These are phyloP conservation scores for Hypoxylon intermedium DNA, from an alignment of 495 filamentous ascomycete species.

Conservation along the genomic window DNA sequence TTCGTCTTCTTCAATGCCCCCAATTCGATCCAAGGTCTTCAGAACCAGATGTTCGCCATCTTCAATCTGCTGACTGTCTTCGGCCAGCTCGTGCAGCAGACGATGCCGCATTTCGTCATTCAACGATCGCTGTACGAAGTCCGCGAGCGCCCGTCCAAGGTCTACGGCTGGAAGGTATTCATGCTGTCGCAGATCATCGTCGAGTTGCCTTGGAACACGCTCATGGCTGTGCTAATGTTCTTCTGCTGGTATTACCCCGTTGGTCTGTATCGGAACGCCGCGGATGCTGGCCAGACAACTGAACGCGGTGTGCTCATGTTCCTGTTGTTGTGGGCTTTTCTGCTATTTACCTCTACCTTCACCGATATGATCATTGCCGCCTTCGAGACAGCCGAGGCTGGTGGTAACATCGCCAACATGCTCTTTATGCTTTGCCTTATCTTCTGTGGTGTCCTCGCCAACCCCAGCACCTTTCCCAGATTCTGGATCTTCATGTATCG, in stretches of 20 bases:
- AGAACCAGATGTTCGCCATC: slow-evolving; percentile 87
- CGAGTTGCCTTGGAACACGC: slow-evolving; percentile 77
- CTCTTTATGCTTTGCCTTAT: slow-evolving; percentile 72
- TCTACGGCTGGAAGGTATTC: slow-evolving; percentile 83
- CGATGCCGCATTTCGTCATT: slow-evolving; percentile 82
- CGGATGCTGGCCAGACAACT: slow-evolving; percentile 59
- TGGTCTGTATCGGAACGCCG: slow-evolving; percentile 75
- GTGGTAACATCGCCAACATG: slow-evolving; percentile 69
- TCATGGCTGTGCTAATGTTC: slow-evolving; percentile 73
- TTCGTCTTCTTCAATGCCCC: slow-evolving; percentile 83
- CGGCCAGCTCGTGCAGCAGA: slow-evolving; percentile 77
- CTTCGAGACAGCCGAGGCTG: slow-evolving; percentile 70
- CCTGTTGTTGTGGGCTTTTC: slow-evolving; percentile 67
- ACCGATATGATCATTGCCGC: slow-evolving; percentile 72
- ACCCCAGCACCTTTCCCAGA: slow-evolving; percentile 64
- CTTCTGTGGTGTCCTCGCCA: slow-evolving; percentile 78
- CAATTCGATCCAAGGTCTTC: slow-evolving; percentile 76
- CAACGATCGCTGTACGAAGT: slow-evolving; percentile 84
- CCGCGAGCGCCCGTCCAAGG: slow-evolving; percentile 83
- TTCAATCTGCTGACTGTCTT: slow-evolving; percentile 85
- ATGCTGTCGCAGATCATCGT: slow-evolving; percentile 79
- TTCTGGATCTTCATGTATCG: slow-evolving; percentile 92
- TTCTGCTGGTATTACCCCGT: slow-evolving; percentile 84
- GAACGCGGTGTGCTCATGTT: slow-evolving; percentile 73
- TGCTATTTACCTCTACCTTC: slow-evolving; percentile 74